Percentiles rank a stretch among this genome's conserved stretches.
Conservation (phyloP, 2,329 filamentous ascomycete genomes). For the Phyllosticta capitalensis region DNA sequence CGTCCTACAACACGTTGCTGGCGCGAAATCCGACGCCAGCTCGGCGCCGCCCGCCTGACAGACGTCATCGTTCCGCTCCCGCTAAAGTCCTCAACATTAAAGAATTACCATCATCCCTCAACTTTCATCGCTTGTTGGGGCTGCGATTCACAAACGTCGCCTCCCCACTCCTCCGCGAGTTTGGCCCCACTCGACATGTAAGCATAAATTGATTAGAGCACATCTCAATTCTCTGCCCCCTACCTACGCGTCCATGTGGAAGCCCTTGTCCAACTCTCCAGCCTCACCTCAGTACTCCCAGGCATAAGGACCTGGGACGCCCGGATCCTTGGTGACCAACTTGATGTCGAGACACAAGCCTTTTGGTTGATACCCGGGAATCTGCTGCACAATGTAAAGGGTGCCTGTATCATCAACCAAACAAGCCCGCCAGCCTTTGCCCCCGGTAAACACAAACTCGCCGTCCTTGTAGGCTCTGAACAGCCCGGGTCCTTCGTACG, state of each 20-base stretch:
- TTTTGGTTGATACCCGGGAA: background rate
- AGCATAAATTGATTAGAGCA: background rate
- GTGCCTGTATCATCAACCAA: background rate
- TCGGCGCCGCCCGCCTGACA: background rate
- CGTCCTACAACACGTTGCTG: background rate
- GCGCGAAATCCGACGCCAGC: background rate
- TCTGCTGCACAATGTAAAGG: background rate
- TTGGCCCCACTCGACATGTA: background rate
- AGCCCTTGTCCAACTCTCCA: background rate
- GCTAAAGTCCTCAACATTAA: background rate
- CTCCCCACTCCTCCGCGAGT: background rate
- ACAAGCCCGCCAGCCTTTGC: slow-evolving; percentile 6
- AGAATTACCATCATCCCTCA: background rate
- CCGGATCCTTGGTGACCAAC: background rate
- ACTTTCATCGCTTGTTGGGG: background rate
- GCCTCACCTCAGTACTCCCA: slow-evolving; percentile 2
- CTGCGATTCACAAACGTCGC: background rate
- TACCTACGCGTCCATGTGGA: background rate
- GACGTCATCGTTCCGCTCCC: background rate
- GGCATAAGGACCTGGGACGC: background rate
- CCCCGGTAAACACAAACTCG: background rate
- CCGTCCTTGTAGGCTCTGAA: slow-evolving; percentile 1
- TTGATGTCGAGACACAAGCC: slow-evolving; percentile 1
- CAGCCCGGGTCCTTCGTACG: background rate
- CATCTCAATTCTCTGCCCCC: background rate